Conservation (phyloP, 148 eudicot species). For the Rhododendron kiyosumense region DNA sequence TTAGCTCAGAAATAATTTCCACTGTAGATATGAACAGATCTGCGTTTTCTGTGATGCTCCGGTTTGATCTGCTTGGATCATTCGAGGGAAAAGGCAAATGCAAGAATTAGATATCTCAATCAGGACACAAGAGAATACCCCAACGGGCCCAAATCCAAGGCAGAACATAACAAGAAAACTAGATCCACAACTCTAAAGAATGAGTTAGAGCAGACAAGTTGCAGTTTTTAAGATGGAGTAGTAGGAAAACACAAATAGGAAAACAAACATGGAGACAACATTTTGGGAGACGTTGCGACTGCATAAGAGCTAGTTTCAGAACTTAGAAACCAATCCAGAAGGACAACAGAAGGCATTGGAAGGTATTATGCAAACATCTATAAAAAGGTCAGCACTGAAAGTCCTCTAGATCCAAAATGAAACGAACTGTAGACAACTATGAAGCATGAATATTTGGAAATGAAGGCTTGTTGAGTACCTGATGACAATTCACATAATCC, state of each 20-base stretch:
- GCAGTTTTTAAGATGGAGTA: neutral
- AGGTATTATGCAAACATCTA: no score
- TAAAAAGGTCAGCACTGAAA: no score
- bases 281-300: no score
- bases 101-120: neutral
- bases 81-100: neutral
- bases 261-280: no score
- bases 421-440: no score
- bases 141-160: neutral
- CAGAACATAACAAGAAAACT: neutral
- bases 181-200: neutral
- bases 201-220: neutral
- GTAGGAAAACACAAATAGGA: neutral
- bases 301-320: no score
- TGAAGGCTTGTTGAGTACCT: slow-evolving; percentile 28
- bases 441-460: no score
- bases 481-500: slow-evolving; percentile 88
- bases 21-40: neutral
- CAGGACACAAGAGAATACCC: neutral
- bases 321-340: no score
- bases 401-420: no score
- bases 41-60: neutral
- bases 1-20: neutral
- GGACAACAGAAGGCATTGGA: no score
- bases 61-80: neutral